Base-by-base conservation (phyloP, 768 basidiomycete genomes). In the Trametes cubensis region DNA sequence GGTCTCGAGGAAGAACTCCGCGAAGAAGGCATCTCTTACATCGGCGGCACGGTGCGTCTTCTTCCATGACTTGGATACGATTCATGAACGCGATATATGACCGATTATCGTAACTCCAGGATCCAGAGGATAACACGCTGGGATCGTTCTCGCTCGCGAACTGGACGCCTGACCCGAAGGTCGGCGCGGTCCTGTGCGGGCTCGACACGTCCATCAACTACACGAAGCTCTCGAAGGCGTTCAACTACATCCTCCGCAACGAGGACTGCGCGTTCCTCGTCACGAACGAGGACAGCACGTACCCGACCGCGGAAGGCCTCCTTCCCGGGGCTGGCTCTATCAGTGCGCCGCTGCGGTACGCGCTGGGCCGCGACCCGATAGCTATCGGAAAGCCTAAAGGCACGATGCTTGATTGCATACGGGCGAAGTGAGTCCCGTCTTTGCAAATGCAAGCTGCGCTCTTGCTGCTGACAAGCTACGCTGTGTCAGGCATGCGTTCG, bases 171-270 rank as follows among this genome's bases (percentile, higher is more conserved):
- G 96, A 98, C 73, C 85, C 89, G 7, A 77, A 82, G 54, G 86
- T 99, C 53, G 90, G 83, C n/a, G 95, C 92, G 11, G 96, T 99
- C 15, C 80, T 98, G n/a, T 95, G 94, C 72, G 96, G 96, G 1
- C 83, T 95, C 25, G 96, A 98, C 75, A 83, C 82, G 23, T 79
- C 81, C 67, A 81, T 97, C 72, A 97, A 93, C 76, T 99, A 98
- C 78, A 93, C 90, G 57, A 99, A 99, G 77, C 79, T 93, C 55
- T 90, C 89, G 13, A 96, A 94, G 75, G 97, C 94, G 4, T 93
- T 92, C 76, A 86, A 90, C 70, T 96, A 95, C 75, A 81, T 98
- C 53, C 86, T 83, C 42, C 83, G 85, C n/a, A 89, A 92, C 75
- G 82, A 86, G 20, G 87, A 77, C 21, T 94, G 92, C 69, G 82